Conservation (phyloP, 2,329 filamentous ascomycete genomes). For the Cladosporium austrohemisphaericum region DNA sequence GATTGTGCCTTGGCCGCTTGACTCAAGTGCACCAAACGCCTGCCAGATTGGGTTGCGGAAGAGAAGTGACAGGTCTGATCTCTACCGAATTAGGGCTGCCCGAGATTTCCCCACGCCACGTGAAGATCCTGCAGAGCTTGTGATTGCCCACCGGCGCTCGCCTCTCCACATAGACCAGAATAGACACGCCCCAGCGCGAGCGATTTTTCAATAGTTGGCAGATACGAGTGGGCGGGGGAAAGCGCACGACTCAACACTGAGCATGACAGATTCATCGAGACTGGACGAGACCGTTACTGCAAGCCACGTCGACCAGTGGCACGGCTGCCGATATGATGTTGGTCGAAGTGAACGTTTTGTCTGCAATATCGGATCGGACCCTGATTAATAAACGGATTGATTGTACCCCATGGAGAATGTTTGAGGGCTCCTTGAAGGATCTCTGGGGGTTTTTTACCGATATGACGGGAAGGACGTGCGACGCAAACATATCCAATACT, state of each 20-base stretch:
- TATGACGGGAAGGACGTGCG: too few relatives aligned
- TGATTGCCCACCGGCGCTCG: background rate
- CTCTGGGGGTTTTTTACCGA: too few relatives aligned
- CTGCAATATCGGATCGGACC: background rate
- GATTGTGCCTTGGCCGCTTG: constrained; percentile 1
- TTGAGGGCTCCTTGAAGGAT: too few relatives aligned
- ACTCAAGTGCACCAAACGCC: background rate
- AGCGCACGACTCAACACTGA: background rate
- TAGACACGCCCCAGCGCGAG: background rate
- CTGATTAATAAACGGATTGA: background rate
- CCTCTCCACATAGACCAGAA: background rate
- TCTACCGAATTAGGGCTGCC: background rate
- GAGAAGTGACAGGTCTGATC: background rate
- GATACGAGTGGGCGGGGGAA: background rate
- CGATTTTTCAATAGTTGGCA: background rate
- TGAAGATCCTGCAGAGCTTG: background rate
- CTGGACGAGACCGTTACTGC: background rate
- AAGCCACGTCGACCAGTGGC: background rate
- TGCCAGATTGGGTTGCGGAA: background rate
- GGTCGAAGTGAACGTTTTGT: background rate
- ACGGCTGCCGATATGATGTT: background rate
- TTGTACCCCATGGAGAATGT: background rate
- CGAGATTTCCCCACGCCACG: constrained; percentile 5
- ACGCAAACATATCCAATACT: too few relatives aligned
- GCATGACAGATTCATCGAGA: background rate